Evolutionary conservation across 441 rosid species (phyloP).

Genomic region (Brassica hybrid): DNA sequence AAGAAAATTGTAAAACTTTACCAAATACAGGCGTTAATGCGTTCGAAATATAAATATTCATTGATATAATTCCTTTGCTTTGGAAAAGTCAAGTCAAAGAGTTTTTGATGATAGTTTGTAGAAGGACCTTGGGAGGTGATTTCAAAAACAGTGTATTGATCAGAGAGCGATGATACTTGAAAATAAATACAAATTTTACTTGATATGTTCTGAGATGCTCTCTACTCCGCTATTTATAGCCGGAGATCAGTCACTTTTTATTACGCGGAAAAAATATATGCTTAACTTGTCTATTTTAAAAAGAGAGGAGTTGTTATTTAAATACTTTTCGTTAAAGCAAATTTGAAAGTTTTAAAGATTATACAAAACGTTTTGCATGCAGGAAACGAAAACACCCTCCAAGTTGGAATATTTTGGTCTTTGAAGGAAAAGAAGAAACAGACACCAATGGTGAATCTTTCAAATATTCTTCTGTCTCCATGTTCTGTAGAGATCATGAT

Average conservation of each 20-base stretch:
- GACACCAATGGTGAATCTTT: background rate
- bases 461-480: background rate
- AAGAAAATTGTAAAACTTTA: background rate
- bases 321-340: background rate
- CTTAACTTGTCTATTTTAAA: conserved; percentile 15
- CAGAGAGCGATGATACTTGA: conserved; percentile 8
- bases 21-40: background rate
- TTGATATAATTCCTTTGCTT: background rate
- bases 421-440: background rate
- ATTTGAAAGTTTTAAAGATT: background rate
- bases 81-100: background rate
- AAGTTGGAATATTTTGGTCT: background rate
- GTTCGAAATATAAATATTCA: background rate
- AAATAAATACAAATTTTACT: conserved; percentile 15
- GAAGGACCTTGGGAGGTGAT: conserved; percentile 13
- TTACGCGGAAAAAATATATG: background rate
- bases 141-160: conserved; percentile 3
- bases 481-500: background rate
- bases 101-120: background rate
- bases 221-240: conserved; percentile 32
- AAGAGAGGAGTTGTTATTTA: background rate
- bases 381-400: background rate
- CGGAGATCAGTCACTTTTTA: conserved; percentile 1
- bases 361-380: conserved; percentile 16
- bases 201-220: conserved; percentile 17